Evolutionary conservation across 2,329 filamentous ascomycete species (phyloP), one percentile per base, ranked within the genome.

Genomic region (Calonectria hawksworthii): DNA sequence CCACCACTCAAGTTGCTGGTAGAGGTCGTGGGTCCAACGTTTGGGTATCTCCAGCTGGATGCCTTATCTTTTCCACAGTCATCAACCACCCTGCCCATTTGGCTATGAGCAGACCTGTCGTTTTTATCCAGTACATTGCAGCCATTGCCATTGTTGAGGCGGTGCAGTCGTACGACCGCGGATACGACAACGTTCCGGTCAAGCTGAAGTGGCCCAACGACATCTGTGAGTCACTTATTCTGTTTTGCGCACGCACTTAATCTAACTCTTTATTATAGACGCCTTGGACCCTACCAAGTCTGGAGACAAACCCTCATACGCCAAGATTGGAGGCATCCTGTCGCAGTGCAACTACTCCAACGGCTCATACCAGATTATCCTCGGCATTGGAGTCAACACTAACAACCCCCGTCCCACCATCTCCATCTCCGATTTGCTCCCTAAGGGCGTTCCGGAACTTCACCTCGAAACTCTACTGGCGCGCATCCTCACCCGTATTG

Each of bases 171-270:
- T 99, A 99, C 82, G 95, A 93, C 64, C 85, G 86, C 3, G 95
- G 93, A 10, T 99, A 98, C 84, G 89, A 91, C 8, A 88, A 92
- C 0, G 84, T 99, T 6, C 94, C 95, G 0, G 90, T 99, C 51
- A 96, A 94, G 83, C 86, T 99, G 38, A 99, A 99, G 85, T 99
- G 97, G 97, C 97, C 97, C 14, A 99, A 99, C 81, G 97, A 99
- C 82, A 95, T 99, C 70, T 96, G 92, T 93, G 85, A 84, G 89
- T 70, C 7, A 3, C 6, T 0, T 2, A 26, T 8, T 1, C 1
- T 2, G 0, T 3, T 28, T 1, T 7, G 8, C 28, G 3, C 11
- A 14, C 0, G 2, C 7, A 14, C 0, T 18, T 7, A 4, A 2
- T 7, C 56, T 63, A 10, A 75, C 51, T 69, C 3, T 5, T 16